A percentile compares a stretch with the other conserved stretches of the same genome.
Conservation (phyloP, 2,329 filamentous ascomycete species). For the Penicillium frequentans region DNA sequence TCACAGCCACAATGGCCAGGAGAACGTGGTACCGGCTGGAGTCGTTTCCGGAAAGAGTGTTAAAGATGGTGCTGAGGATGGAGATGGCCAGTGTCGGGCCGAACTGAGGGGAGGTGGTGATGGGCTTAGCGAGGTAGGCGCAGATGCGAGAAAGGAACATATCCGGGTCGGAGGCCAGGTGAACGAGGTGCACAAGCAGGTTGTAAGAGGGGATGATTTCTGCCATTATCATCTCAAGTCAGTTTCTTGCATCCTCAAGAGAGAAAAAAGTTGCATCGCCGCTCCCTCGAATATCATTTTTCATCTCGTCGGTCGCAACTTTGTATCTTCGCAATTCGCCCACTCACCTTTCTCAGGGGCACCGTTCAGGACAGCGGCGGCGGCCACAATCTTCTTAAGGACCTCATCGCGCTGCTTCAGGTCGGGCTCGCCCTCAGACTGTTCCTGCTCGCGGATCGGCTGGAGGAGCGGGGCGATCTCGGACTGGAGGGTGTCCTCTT, state of each 20-base stretch:
- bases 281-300: slow-evolving; percentile 13
- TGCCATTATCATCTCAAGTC: slow-evolving; percentile 37
- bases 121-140: slow-evolving; percentile 82
- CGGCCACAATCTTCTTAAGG: slow-evolving; percentile 83
- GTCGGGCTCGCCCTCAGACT: slow-evolving; percentile 54
- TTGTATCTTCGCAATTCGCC: slow-evolving; percentile 1
- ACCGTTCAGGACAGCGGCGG: slow-evolving; percentile 73
- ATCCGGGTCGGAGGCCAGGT: slow-evolving; percentile 80
- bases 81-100: slow-evolving; percentile 83
- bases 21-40: slow-evolving; percentile 88
- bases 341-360: slow-evolving; percentile 78
- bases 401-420: slow-evolving; percentile 73
- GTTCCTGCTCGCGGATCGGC: slow-evolving; percentile 54
- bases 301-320: slow-evolving; percentile 9
- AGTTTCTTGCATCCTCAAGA: slow-evolving; percentile 9
- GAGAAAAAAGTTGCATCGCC: slow-evolving; percentile 8
- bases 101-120: slow-evolving; percentile 81
- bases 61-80: slow-evolving; percentile 93
- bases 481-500: slow-evolving; percentile 57
- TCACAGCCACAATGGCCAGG: slow-evolving; percentile 80
- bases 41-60: slow-evolving; percentile 75
- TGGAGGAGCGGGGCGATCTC: slow-evolving; percentile 70
- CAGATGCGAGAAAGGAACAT: slow-evolving; percentile 87
- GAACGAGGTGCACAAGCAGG: slow-evolving; percentile 88
- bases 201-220: slow-evolving; percentile 97